A percentile compares a stretch with the other conserved stretches of the same genome.
Evolutionary conservation across 208 protist genomes (phyloP).

Genomic region (Leishmania gerbilli): DNA sequence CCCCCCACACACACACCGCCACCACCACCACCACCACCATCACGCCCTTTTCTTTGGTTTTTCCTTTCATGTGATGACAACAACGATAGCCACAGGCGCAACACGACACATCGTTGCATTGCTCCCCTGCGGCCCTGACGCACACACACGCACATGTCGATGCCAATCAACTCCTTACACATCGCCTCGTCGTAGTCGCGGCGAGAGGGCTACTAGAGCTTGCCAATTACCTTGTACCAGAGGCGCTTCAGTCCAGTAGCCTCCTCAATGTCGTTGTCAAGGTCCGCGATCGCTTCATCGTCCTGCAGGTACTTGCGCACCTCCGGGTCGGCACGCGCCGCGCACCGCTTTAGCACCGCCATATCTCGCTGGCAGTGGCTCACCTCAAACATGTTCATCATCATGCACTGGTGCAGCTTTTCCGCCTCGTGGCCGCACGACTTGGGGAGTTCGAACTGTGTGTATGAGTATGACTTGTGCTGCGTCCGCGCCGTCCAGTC

Average conservation of each 20-base stretch:
- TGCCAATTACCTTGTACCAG: conserved; percentile 87
- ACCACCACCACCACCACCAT: not conserved
- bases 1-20: too few species aligned
- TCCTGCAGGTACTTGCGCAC: conserved; percentile 56
- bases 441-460: conserved; percentile 56
- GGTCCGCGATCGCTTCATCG: conserved; percentile 49
- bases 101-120: not conserved
- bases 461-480: conserved; percentile 51
- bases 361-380: conserved; percentile 71
- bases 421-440: conserved; percentile 73
- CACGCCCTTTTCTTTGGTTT: not conserved
- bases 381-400: conserved; percentile 90
- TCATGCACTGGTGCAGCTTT: conserved; percentile 89
- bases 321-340: conserved; percentile 48
- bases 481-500: conserved; percentile 59
- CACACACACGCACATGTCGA: not conserved
- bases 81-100: not conserved
- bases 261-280: conserved; percentile 51
- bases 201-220: conserved; percentile 44
- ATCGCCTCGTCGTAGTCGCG: not conserved
- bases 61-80: not conserved
- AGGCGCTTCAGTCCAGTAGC: conserved; percentile 56
- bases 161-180: not conserved
- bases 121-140: not conserved
- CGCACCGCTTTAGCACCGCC: conserved; percentile 79